A percentile compares a stretch with the other conserved stretches of the same genome.
These are phyloP conservation scores for Cydonia oblonga DNA, from an alignment of 331 rosid genomes.

Conservation along the genomic window DNA sequence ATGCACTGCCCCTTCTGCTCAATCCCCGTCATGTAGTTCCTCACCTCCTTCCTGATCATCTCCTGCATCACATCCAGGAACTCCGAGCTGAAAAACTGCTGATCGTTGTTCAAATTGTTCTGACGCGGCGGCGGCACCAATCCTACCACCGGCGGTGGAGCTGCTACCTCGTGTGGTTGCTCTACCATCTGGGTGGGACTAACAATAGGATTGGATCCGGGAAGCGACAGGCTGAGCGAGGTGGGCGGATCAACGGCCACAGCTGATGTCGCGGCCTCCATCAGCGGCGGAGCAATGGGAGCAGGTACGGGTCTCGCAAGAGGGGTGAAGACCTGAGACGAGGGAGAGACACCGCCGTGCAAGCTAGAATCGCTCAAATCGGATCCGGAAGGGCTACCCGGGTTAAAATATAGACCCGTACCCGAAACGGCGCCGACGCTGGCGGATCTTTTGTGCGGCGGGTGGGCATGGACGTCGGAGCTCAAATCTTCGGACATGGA, in stretches of 20 bases:
- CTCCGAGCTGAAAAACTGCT: constrained; percentile 42
- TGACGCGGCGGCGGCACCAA: background rate
- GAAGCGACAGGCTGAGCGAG: constrained; percentile 50
- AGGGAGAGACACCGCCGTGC: constrained; percentile 16
- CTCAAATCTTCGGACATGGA: constrained; percentile 21
- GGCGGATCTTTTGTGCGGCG: constrained; percentile 48
- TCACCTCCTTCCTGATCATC: constrained; percentile 68
- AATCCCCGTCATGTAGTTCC: constrained; percentile 56
- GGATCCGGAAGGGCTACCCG: constrained; percentile 58
- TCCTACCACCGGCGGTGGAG: background rate
- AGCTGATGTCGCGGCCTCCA: constrained; percentile 8
- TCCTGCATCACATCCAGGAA: constrained; percentile 24
- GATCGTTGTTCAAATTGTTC: constrained; percentile 14
- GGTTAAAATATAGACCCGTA: constrained; percentile 17
- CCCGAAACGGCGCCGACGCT: constrained; percentile 41
- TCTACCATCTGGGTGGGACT: constrained; percentile 8
- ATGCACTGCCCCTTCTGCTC: constrained; percentile 41
- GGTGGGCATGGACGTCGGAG: constrained; percentile 14
- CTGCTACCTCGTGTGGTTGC: background rate
- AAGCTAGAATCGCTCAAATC: constrained; percentile 57
- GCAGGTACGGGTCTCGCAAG: constrained; percentile 2
- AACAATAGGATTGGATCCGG: constrained; percentile 23
- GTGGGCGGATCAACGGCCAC: constrained; percentile 47
- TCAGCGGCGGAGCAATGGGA: background rate
- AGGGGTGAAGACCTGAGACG: constrained; percentile 17